Percentiles rank a stretch among this genome's conserved stretches.
These are phyloP conservation scores for Scedosporium boydii DNA, from an alignment of 2,329 filamentous ascomycete genomes.

Conservation along the genomic window DNA sequence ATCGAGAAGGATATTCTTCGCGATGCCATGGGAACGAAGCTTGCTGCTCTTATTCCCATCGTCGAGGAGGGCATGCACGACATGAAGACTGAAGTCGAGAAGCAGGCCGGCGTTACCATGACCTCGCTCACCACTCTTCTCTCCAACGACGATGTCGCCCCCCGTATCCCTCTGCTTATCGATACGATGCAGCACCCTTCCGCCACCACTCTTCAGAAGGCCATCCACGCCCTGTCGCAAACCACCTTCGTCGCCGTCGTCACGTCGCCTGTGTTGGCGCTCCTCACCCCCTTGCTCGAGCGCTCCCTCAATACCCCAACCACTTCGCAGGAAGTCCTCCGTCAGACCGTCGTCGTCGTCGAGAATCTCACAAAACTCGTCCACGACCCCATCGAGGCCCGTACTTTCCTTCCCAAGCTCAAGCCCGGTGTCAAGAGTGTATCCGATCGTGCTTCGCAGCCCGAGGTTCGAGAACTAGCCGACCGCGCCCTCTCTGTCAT, in stretches of 20 bases:
- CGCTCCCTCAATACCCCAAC: conserved; percentile 84
- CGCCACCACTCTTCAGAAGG: conserved; percentile 79
- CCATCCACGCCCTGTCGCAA: conserved; percentile 91
- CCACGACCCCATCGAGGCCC: conserved; percentile 86
- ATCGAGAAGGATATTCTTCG: conserved; percentile 80
- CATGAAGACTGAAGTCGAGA: conserved; percentile 78
- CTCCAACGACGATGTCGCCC: conserved; percentile 93
- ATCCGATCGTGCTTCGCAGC: conserved; percentile 77
- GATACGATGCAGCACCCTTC: conserved; percentile 94
- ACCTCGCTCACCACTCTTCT: conserved; percentile 78
- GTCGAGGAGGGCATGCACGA: conserved; percentile 95
- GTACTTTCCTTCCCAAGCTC: conserved; percentile 89
- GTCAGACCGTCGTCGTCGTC: conserved; percentile 91
- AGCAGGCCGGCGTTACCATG: conserved; percentile 90
- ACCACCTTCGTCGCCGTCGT: conserved; percentile 98
- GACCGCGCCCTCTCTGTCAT: conserved; percentile 77
- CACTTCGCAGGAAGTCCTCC: conserved; percentile 86
- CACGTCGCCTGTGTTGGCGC: conserved; percentile 86
- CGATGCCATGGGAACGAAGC: conserved; percentile 79
- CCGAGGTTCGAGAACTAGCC: conserved; percentile 87
- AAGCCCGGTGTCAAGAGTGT: conserved; percentile 89
- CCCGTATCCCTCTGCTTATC: conserved; percentile 82
- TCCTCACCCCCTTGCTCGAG: conserved; percentile 90
- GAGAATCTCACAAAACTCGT: conserved; percentile 98
- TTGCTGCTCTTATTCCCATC: conserved; percentile 80